Evolutionary conservation across 345 rosid genomes (phyloP).

Genomic region (Euphorbia lathyris): DNA sequence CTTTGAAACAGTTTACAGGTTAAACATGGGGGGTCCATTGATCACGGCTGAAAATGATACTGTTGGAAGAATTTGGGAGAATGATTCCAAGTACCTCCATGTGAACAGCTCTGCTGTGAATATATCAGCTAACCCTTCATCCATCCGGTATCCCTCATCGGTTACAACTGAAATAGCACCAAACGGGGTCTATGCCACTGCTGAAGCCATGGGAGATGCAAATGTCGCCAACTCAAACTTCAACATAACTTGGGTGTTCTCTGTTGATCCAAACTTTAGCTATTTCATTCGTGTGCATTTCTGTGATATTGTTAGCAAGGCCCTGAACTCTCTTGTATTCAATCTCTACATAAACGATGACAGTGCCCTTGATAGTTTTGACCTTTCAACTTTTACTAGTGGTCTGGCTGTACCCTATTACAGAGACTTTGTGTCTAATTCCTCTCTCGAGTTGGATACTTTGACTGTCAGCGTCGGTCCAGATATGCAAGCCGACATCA

Average conservation of each 20-base stretch:
- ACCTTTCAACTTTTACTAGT: slow-evolving; percentile 53
- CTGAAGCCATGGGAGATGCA: slow-evolving; percentile 83
- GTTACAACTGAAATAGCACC: slow-evolving; percentile 74
- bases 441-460: slow-evolving; percentile 46
- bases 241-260: slow-evolving; percentile 90
- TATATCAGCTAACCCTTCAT: slow-evolving; percentile 63
- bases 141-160: slow-evolving; percentile 47
- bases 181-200: slow-evolving; percentile 82
- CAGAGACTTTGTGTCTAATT: slow-evolving; percentile 71
- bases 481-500: slow-evolving; percentile 47
- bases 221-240: slow-evolving; percentile 62
- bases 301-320: slow-evolving; percentile 74
- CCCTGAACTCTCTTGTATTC: slow-evolving; percentile 74
- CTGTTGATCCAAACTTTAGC: slow-evolving; percentile 59
- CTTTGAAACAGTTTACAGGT: slow-evolving; percentile 78
- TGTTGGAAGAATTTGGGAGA: slow-evolving; percentile 87
- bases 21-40: slow-evolving; percentile 93
- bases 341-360: slow-evolving; percentile 77
- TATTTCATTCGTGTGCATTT: slow-evolving; percentile 89
- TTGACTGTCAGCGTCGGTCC: slow-evolving; percentile 93
- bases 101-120: slow-evolving; percentile 79
- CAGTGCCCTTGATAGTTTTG: slow-evolving; percentile 64
- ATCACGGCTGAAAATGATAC: slow-evolving; percentile 86
- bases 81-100: slow-evolving; percentile 72
- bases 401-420: slow-evolving; percentile 61